These are phyloP conservation scores for Pseudocercospora vitis DNA, from an alignment of 2,329 filamentous ascomycete species.

Conservation along the genomic window DNA sequence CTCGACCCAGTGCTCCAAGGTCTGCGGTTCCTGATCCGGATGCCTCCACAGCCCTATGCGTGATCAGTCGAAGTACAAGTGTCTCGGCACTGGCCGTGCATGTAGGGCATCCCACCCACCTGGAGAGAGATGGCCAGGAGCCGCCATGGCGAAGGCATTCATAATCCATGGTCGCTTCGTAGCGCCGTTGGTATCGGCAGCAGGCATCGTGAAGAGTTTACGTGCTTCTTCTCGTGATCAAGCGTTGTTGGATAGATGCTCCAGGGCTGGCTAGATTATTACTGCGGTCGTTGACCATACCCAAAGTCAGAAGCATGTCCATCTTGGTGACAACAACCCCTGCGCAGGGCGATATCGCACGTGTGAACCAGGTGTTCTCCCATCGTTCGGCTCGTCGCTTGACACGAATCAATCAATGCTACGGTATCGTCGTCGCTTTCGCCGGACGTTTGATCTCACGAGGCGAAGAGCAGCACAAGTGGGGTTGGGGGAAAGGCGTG, in stretches of 20 bases:
- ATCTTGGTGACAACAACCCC: neutral
- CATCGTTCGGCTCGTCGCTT: slow-evolving; percentile 16
- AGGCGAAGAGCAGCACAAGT: slow-evolving; percentile 6
- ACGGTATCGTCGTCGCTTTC: slow-evolving; percentile 1
- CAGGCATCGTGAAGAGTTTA: neutral
- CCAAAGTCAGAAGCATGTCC: neutral
- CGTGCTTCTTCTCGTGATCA: neutral
- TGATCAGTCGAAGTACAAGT: slow-evolving; percentile 11
- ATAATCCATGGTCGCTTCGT: slow-evolving; percentile 45
- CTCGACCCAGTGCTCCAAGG: slow-evolving; percentile 49
- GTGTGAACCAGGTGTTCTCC: neutral
- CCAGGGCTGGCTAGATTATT: neutral
- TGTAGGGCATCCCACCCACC: slow-evolving; percentile 27
- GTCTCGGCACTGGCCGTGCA: neutral
- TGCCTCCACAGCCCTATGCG: slow-evolving; percentile 34
- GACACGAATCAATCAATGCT: neutral
- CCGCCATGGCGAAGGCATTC: slow-evolving; percentile 52
- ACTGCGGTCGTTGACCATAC: too few relatives aligned
- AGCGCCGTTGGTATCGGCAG: neutral
- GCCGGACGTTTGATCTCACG: neutral
- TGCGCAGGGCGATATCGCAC: neutral
- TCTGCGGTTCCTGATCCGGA: slow-evolving; percentile 41
- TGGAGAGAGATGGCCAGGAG: slow-evolving; percentile 49
- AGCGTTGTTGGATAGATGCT: neutral
- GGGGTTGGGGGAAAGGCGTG: slow-evolving; percentile 15